A percentile compares a stretch with the other conserved stretches of the same genome.
Conservation (phyloP, 169 alveolate genomes). For the Cryptosporidium canis region DNA sequence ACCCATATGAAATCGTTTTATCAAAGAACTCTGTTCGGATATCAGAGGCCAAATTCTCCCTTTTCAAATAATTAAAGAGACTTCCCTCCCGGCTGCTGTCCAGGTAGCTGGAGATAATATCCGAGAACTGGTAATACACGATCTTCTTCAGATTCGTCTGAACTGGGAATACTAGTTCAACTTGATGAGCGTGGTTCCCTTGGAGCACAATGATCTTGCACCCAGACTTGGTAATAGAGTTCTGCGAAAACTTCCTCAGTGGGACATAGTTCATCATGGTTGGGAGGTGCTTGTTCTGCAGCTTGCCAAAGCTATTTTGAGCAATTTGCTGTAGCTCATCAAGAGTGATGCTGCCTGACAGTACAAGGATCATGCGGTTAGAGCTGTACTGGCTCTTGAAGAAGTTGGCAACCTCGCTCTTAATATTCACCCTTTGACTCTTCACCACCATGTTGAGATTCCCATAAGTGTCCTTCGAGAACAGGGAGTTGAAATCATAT, state of each 20-base stretch:
- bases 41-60: not conserved
- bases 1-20: not conserved
- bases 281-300: no score
- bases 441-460: constrained; percentile 37
- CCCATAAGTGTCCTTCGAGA: constrained; percentile 78
- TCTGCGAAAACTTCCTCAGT: no score
- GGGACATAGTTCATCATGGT: no score
- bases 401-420: constrained; percentile 77
- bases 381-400: constrained; percentile 78
- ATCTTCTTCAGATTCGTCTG: no score
- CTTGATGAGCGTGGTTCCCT: no score
- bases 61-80: not conserved
- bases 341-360: constrained; percentile 75
- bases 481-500: constrained; percentile 63
- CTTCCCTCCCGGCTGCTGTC: constrained; percentile 2
- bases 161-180: no score
- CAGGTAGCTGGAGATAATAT: no score
- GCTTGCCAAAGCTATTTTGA: not conserved
- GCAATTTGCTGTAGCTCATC: constrained; percentile 47
- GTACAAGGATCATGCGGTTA: constrained; percentile 78
- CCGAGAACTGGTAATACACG: no score
- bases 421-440: constrained; percentile 66
- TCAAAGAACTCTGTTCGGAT: not conserved
- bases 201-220: no score
- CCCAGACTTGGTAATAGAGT: no score